These are phyloP conservation scores for Cladobotryum protrusum DNA, from an alignment of 2,329 filamentous ascomycete genomes.

Conservation along the genomic window DNA sequence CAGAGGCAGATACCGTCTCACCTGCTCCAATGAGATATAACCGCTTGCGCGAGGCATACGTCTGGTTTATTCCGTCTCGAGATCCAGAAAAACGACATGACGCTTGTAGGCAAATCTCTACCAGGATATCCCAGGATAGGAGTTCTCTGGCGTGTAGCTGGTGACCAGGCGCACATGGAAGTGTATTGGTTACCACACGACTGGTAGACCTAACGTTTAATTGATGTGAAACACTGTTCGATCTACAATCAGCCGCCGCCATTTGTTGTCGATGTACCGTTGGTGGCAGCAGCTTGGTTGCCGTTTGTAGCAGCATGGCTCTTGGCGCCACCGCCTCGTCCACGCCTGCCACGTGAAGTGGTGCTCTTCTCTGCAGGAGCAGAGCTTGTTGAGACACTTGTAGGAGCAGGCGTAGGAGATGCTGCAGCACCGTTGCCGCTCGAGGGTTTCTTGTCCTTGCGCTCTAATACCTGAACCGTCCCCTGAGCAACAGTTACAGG, in stretches of 20 bases:
- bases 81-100: too few species aligned
- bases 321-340: constrained; percentile 25
- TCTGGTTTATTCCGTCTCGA: too few species aligned
- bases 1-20: too few species aligned
- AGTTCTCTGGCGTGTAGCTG: too few species aligned
- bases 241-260: constrained; percentile 10
- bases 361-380: constrained; percentile 23
- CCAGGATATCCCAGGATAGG: too few species aligned
- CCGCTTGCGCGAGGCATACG: too few species aligned
- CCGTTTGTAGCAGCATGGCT: constrained; percentile 5
- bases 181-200: too few species aligned
- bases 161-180: too few species aligned
- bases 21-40: too few species aligned
- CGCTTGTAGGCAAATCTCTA: too few species aligned
- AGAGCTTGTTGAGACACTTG: constrained; percentile 8
- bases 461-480: constrained; percentile 79
- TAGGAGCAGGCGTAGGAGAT: constrained; percentile 15
- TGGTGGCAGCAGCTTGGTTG: constrained; percentile 2
- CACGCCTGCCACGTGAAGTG: constrained; percentile 25
- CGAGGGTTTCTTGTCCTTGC: constrained; percentile 54
- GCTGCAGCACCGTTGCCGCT: constrained; percentile 12
- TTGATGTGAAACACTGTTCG: too few species aligned
- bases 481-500: constrained; percentile 78
- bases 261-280: constrained; percentile 7
- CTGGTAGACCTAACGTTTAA: too few species aligned